Evolutionary conservation across 495 filamentous ascomycete genomes (phyloP), one percentile per base, ranked within the genome.

Genomic region (Talaromyces ruber): DNA sequence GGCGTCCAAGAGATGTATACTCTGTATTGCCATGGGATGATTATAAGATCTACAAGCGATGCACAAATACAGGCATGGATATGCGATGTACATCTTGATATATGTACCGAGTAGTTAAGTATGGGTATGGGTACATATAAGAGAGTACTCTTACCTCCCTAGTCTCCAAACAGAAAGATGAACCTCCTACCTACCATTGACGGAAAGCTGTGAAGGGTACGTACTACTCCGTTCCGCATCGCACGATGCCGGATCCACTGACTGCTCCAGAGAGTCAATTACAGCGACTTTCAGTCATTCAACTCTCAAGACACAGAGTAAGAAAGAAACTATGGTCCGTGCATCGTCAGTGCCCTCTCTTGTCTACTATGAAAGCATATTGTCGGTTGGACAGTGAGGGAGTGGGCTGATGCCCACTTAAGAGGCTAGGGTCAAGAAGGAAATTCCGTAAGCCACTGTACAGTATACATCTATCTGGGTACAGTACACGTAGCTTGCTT

Each of bases 291-390:
- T 47, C 9, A n/a, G n/a, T n/a, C n/a, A n/a, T n/a, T n/a, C n/a
- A n/a, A n/a, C 0, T 25, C 22, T 54, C 28, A 14, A 26, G 14
- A 53, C 18, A 55, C n/a, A 47, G 43, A 47, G 16, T 6, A 18
- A 47, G 16, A n/a, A 57, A 58, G 55, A 58, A 58, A 58, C 28
- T 18, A 58, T 58, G 55, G 29, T 58, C 55, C 11, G 16, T 58
- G 28, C 55, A 58, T 45, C 6, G 1, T 16, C 39, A 43, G 9
- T 43, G 8, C 11, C 18, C 11, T 57, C 30, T n/a, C n/a, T n/a
- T n/a, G n/a, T n/a, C n/a, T n/a, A n/a, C n/a, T n/a, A n/a, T n/a
- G n/a, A n/a, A n/a, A n/a, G n/a, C n/a, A n/a, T n/a, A n/a, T n/a
- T n/a, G n/a, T n/a, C n/a, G n/a, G n/a, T n/a, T n/a, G n/a, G n/a